Evolutionary conservation across 257 asterid genomes (phyloP).

Genomic region (Plantago major): DNA sequence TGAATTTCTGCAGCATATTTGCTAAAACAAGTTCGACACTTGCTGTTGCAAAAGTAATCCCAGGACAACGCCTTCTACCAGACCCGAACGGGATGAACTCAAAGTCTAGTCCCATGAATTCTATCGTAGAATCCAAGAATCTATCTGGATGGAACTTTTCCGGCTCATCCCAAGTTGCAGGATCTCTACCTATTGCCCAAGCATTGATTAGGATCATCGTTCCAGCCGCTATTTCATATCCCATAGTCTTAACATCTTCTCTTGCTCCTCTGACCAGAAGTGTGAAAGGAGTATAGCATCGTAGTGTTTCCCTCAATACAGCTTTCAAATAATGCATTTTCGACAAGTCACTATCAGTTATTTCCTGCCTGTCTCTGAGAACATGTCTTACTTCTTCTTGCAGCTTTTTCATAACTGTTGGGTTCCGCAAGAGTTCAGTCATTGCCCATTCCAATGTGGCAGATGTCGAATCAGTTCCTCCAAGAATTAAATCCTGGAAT

Average conservation of each 20-base stretch:
- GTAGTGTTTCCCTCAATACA: slow-evolving; percentile 37
- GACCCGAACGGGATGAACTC: slow-evolving; percentile 35
- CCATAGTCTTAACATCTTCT: slow-evolving; percentile 29
- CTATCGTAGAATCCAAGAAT: slow-evolving; percentile 21
- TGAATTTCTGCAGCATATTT: slow-evolving; percentile 28
- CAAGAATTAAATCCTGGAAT: slow-evolving; percentile 32
- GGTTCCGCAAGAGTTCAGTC: slow-evolving; percentile 44
- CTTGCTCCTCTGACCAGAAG: slow-evolving; percentile 29
- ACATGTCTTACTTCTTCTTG: slow-evolving; percentile 31
- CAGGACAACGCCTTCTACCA: slow-evolving; percentile 40
- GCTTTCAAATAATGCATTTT: slow-evolving; percentile 44
- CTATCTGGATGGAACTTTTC: slow-evolving; percentile 40
- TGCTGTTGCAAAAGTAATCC: slow-evolving; percentile 23
- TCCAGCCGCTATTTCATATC: slow-evolving; percentile 30
- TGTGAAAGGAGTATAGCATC: slow-evolving; percentile 37
- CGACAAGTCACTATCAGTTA: slow-evolving; percentile 34
- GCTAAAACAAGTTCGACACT: slow-evolving; percentile 31
- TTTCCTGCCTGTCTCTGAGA: slow-evolving; percentile 12
- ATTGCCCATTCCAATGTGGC: slow-evolving; percentile 41
- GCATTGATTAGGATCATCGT: slow-evolving; percentile 29
- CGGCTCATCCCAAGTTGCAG: slow-evolving; percentile 31
- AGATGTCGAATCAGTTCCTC: slow-evolving; percentile 46
- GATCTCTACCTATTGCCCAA: slow-evolving; percentile 43
- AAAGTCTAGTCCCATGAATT: slow-evolving; percentile 27
- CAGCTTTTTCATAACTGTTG: slow-evolving; percentile 22